phyloP scores from a whole-genome alignment of 2,329 filamentous ascomycete genomes.

The Microdochium nivale region DNA sequence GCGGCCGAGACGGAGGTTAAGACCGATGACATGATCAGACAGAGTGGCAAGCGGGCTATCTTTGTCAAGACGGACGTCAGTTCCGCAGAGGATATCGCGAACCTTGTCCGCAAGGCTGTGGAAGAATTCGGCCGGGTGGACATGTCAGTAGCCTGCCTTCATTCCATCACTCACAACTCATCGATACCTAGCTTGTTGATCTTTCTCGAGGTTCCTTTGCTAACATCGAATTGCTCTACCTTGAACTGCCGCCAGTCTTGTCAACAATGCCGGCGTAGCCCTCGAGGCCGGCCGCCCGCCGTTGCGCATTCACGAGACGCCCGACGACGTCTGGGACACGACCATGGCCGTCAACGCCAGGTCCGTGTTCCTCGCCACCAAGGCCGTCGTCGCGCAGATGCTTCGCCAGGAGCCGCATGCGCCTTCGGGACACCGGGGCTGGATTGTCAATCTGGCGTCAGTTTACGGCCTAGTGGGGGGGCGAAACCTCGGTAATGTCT shows the following conservation, averaged over 20 bases:
- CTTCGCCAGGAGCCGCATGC: slow-evolving; percentile 31
- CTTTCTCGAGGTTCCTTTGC: not conserved
- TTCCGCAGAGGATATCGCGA: slow-evolving; percentile 22
- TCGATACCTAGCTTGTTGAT: not conserved
- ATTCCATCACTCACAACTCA: no score
- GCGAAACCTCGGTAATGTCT: slow-evolving; percentile 14
- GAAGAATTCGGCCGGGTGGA: slow-evolving; percentile 29
- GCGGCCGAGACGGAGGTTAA: slow-evolving; percentile 14
- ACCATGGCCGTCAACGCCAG: slow-evolving; percentile 27
- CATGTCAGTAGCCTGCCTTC: slow-evolving; percentile 23
- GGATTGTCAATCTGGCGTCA: slow-evolving; percentile 40
- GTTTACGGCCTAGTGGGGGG: slow-evolving; percentile 29
- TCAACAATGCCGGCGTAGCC: slow-evolving; percentile 41
- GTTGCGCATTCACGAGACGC: slow-evolving; percentile 33
- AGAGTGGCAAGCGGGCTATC: slow-evolving; percentile 23
- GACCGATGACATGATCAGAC: slow-evolving; percentile 29
- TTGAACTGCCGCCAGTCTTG: slow-evolving; percentile 21
- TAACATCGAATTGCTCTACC: not conserved
- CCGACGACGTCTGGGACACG: slow-evolving; percentile 34
- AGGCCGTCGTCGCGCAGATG: slow-evolving; percentile 39
- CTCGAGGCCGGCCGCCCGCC: slow-evolving; percentile 23
- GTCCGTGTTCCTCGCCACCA: slow-evolving; percentile 30
- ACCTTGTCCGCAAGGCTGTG: slow-evolving; percentile 24
- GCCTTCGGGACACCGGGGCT: slow-evolving; percentile 30
- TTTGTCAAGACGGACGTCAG: slow-evolving; percentile 36